Evolutionary conservation across 2,329 filamentous ascomycete genomes (phyloP).

Genomic region (Verticillium alfalfae): DNA sequence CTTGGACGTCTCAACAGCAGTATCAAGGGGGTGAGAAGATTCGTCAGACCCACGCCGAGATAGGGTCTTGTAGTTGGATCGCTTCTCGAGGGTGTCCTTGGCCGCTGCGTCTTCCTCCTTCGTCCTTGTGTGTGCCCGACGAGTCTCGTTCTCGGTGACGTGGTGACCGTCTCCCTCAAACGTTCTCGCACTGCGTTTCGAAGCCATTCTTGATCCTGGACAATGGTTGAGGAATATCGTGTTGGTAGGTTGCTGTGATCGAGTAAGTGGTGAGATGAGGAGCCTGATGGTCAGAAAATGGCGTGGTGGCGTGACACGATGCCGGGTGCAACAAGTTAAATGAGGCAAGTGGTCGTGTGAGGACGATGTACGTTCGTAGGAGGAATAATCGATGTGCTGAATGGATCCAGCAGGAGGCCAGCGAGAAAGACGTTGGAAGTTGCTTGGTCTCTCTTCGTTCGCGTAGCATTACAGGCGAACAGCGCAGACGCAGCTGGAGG

Average conservation of each 20-base stretch:
- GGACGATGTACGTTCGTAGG: background rate
- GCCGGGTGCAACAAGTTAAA: background rate
- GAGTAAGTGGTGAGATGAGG: background rate
- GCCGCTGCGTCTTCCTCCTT: background rate
- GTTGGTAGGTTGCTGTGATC: background rate
- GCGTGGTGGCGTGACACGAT: background rate
- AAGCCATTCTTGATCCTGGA: constrained; percentile 5
- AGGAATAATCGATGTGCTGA: background rate
- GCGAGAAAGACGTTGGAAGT: background rate
- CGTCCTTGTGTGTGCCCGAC: background rate
- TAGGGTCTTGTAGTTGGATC: constrained; percentile 1
- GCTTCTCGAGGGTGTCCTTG: constrained; percentile 2
- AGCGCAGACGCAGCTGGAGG: constrained; percentile 9
- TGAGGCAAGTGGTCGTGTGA: constrained; percentile 11
- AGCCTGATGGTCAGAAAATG: background rate
- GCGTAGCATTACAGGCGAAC: constrained; percentile 8
- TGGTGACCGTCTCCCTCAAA: constrained; percentile 10
- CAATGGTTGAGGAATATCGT: background rate
- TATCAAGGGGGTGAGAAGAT: background rate
- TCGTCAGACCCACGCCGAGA: constrained; percentile 4
- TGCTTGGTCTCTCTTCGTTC: constrained; percentile 1
- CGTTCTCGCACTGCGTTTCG: constrained; percentile 10
- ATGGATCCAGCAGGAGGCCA: background rate
- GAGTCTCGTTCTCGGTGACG: background rate
- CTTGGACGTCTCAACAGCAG: background rate